Percentiles rank a stretch among this genome's conserved stretches.
Conservation (phyloP, 2,329 filamentous ascomycete species). For the Scopulariopsis brevicaulis region DNA sequence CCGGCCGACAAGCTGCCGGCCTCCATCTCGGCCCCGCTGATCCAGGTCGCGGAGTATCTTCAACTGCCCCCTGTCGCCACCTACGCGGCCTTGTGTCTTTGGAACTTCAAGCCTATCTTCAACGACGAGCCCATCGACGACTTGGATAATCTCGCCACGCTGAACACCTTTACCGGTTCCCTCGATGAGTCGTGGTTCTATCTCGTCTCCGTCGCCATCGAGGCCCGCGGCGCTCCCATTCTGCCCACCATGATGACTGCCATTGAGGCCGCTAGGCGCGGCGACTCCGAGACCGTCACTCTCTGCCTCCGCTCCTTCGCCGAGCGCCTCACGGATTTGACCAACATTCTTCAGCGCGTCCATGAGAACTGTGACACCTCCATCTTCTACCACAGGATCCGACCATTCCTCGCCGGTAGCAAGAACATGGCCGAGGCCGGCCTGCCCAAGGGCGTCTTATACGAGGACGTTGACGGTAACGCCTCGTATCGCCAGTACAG, state of each 20-base stretch:
- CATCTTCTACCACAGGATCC: conserved; percentile 90
- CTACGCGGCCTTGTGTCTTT: conserved; percentile 82
- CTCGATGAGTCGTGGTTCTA: conserved; percentile 99
- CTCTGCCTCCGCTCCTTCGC: conserved; percentile 72
- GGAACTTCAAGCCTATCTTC: conserved; percentile 96
- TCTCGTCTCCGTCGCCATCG: conserved; percentile 87
- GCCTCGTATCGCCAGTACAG: conserved; percentile 72
- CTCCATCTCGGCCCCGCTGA: conserved; percentile 71
- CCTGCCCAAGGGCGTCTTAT: conserved; percentile 75
- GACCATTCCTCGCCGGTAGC: conserved; percentile 90
- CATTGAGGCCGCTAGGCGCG: conserved; percentile 64
- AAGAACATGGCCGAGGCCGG: conserved; percentile 97
- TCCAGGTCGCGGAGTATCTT: conserved; percentile 64
- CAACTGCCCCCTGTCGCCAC: conserved; percentile 89
- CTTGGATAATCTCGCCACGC: conserved; percentile 76
- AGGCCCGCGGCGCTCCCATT: conserved; percentile 78
- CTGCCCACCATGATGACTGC: conserved; percentile 83
- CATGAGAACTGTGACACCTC: conserved; percentile 91
- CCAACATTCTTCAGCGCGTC: conserved; percentile 70
- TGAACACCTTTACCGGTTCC: conserved; percentile 87
- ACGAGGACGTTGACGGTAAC: conserved; percentile 65
- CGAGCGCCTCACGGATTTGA: conserved; percentile 78
- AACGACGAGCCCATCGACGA: conserved; percentile 69
- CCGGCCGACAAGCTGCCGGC: conserved; percentile 72
- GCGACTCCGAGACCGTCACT: conserved; percentile 61